These are phyloP conservation scores for Catharanthus roseus DNA, from an alignment of 257 asterid species.

Conservation along the genomic window DNA sequence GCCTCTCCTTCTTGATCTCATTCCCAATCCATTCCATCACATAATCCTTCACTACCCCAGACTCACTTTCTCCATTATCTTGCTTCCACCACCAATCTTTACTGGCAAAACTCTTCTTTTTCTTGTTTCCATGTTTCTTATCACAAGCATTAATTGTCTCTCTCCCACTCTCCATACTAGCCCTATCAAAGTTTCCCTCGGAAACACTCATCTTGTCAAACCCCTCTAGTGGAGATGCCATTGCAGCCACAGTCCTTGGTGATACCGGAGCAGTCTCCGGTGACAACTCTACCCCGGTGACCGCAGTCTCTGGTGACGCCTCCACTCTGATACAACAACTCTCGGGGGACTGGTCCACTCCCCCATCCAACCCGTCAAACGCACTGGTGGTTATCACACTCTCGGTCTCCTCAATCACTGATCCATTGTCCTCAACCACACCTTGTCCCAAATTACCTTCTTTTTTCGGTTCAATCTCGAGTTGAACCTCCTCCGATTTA, in stretches of 20 bases:
- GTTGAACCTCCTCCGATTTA: slow-evolving; percentile 54
- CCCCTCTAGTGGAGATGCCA: slow-evolving; percentile 68
- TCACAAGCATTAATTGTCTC: slow-evolving; percentile 29
- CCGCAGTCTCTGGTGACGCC: slow-evolving; percentile 56
- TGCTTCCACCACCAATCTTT: slow-evolving; percentile 99
- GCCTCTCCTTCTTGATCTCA: slow-evolving; percentile 93
- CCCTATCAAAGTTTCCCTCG: slow-evolving; percentile 59
- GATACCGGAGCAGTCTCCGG: slow-evolving; percentile 44
- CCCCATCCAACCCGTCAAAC: slow-evolving; percentile 55
- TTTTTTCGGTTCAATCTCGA: slow-evolving; percentile 57
- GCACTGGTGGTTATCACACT: slow-evolving; percentile 63
- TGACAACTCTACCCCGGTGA: slow-evolving; percentile 43
- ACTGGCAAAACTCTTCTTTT: slow-evolving; percentile 62
- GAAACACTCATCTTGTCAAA: slow-evolving; percentile 59
- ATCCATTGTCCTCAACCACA: slow-evolving; percentile 58
- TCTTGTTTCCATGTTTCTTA: slow-evolving; percentile 41
- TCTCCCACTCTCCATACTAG: slow-evolving; percentile 56
- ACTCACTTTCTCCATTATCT: slow-evolving; percentile 53
- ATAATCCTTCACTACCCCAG: slow-evolving; percentile 73
- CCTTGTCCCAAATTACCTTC: slow-evolving; percentile 38
- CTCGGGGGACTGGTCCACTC: slow-evolving; percentile 63
- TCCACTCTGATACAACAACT: slow-evolving; percentile 53
- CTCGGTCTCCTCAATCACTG: slow-evolving; percentile 72
- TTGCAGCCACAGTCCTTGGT: slow-evolving; percentile 60
- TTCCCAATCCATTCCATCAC: slow-evolving; percentile 97